phyloP scores from a whole-genome alignment of 192 early-diverging fungal genomes.

The Coemansia sp. region DNA sequence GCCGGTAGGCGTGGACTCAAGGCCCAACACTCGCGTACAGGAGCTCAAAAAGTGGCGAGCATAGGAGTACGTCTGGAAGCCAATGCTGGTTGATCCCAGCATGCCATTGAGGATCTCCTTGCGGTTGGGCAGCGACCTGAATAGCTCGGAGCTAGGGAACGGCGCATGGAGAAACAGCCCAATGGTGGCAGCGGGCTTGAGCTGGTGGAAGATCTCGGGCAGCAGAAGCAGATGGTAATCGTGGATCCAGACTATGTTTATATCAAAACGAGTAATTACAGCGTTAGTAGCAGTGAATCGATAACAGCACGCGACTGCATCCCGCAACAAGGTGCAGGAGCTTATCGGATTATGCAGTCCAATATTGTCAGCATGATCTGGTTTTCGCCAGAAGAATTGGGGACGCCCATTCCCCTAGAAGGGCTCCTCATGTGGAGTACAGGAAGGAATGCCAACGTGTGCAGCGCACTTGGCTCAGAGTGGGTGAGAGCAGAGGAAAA shows the following conservation, averaged over 20 bases:
- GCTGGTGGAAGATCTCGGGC: conserved; percentile 78
- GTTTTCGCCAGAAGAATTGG: not conserved
- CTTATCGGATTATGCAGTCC: not conserved
- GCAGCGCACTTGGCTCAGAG: not conserved
- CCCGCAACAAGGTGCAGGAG: not conserved
- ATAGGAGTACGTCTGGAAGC: conserved; percentile 97
- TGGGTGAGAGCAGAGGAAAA: not conserved
- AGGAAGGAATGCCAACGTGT: not conserved
- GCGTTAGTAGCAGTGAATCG: not conserved
- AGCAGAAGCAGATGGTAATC: conserved; percentile 96
- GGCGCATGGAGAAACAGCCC: conserved; percentile 96
- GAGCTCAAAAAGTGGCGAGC: conserved; percentile 88
- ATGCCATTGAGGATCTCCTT: conserved; percentile 83
- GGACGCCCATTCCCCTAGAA: not conserved
- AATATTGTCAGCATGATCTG: not conserved
- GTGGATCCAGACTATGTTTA: conserved; percentile 71
- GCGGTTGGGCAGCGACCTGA: conserved; percentile 81
- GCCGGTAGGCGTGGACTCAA: conserved; percentile 86
- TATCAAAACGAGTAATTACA: not conserved
- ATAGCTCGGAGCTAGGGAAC: conserved; percentile 93
- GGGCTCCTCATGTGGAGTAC: not conserved
- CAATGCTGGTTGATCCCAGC: conserved; percentile 89
- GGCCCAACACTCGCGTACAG: conserved; percentile 91
- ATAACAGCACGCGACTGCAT: not conserved
- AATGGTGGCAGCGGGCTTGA: conserved; percentile 75